Evolutionary conservation across 2,329 filamentous ascomycete genomes (phyloP), one percentile per base, ranked within the genome.

Genomic region (Thelonectria olida): DNA sequence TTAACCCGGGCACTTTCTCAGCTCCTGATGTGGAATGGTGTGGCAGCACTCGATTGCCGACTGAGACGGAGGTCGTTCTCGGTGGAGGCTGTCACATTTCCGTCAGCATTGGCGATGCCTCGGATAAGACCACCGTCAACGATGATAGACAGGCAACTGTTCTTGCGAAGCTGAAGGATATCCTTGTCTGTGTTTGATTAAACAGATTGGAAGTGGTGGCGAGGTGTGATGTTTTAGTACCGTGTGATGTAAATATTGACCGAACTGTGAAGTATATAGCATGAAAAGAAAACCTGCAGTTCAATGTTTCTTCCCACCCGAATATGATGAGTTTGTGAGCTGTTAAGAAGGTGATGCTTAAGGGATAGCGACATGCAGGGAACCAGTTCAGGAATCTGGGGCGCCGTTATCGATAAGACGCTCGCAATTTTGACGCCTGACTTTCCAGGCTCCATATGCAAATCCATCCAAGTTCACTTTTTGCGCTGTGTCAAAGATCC

Each of bases 61-160:
- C 81, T 5, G 90, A 92, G 78, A 75, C 74, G 0, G 76, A 78
- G 3, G 85, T 91, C 0, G 75, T 84, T 4, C 66, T 78, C 2
- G 75, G 78, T 2, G 76, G 74, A 2, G 85, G 84, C 0, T 92
- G 90, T 71, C 87, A 83, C 73, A 84, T 85, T 17, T 85, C 86
- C 39, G 80, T 92, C 44, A 91, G 87, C 63, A 84, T 90, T 4
- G 89, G 86, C 0, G 79, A 85, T 67, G 84, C 88, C 10, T 76
- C 73, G 2, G 84, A 87, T 59, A 91, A 91, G 82, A 81, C 80
- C 2, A 89, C 88, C 7, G 64, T 65, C 41, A 71, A 76, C 17
- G 75, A 73, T 34, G 57, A 62, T 5, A 65, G 67, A 25, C 76
- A 78, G 65, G 65, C 66, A 25, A 45, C 66, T 17, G 76, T 78